Evolutionary conservation across 495 filamentous ascomycete species (phyloP).

Genomic region (Tuber indicum): DNA sequence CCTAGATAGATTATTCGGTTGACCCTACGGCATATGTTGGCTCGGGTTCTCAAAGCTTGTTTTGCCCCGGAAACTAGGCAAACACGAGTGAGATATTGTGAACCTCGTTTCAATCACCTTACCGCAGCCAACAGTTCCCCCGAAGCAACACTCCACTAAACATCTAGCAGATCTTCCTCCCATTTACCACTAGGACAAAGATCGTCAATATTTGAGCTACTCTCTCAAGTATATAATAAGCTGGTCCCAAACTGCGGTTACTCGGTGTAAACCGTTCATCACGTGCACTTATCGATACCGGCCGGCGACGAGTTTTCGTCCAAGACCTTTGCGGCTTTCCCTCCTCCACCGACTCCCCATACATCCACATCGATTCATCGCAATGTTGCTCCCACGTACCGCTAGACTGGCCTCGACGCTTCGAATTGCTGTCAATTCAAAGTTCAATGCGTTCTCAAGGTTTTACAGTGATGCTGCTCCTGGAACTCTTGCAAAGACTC

Average conservation of each 20-base stretch:
- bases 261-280: neutral
- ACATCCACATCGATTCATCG: neutral
- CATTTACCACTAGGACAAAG: neutral
- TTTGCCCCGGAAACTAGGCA: neutral
- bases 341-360: neutral
- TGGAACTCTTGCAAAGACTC: constrained; percentile 53
- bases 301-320: neutral
- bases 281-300: neutral
- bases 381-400: neutral
- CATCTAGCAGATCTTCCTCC: neutral
- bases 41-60: neutral
- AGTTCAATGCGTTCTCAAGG: neutral
- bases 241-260: neutral
- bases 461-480: neutral
- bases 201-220: neutral
- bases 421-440: neutral
- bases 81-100: constrained; percentile 2
- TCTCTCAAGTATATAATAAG: neutral
- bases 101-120: neutral
- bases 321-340: neutral
- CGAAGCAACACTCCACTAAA: neutral
- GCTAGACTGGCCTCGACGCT: neutral
- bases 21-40: neutral
- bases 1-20: neutral
- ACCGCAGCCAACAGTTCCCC: neutral